phyloP scores from a whole-genome alignment of 2,329 filamentous ascomycete species.

The Fusarium pininemorale region DNA sequence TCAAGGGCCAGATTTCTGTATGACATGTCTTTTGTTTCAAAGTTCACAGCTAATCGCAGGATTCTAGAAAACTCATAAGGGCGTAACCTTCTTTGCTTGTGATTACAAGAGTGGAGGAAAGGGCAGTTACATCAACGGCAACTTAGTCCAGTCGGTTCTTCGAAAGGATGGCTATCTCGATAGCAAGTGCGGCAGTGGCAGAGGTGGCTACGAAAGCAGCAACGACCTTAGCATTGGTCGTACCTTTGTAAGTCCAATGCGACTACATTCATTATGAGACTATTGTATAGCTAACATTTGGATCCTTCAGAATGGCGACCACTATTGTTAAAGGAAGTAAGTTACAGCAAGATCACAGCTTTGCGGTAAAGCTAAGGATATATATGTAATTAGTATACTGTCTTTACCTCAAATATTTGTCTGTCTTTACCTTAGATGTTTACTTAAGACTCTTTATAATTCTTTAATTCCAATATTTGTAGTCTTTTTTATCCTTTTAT shows the following conservation, averaged over 20 bases:
- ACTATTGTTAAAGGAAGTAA: background rate
- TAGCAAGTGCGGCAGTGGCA: background rate
- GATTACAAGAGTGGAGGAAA: background rate
- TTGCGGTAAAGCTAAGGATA: background rate
- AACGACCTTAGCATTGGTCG: background rate
- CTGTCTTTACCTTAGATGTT: background rate
- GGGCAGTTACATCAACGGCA: background rate
- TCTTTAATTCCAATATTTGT: rapidly evolving
- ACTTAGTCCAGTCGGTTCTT: background rate
- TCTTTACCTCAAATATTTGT: background rate
- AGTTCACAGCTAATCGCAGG: background rate
- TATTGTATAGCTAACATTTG: background rate
- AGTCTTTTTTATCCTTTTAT: rapidly evolving
- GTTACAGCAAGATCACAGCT: rapidly evolving
- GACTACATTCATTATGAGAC: rapidly evolving
- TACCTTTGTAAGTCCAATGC: background rate
- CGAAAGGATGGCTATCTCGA: background rate
- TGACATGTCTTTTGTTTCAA: rapidly evolving
- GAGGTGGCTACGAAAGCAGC: background rate
- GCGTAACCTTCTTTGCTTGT: background rate
- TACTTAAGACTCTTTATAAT: rapidly evolving
- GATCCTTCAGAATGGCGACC: background rate
- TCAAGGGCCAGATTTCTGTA: background rate
- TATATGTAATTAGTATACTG: background rate
- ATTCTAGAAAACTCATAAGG: background rate